Evolutionary conservation across 192 early-diverging fungal genomes (phyloP), one percentile per base, ranked within the genome.

Genomic region (Dissophora globulifera): DNA sequence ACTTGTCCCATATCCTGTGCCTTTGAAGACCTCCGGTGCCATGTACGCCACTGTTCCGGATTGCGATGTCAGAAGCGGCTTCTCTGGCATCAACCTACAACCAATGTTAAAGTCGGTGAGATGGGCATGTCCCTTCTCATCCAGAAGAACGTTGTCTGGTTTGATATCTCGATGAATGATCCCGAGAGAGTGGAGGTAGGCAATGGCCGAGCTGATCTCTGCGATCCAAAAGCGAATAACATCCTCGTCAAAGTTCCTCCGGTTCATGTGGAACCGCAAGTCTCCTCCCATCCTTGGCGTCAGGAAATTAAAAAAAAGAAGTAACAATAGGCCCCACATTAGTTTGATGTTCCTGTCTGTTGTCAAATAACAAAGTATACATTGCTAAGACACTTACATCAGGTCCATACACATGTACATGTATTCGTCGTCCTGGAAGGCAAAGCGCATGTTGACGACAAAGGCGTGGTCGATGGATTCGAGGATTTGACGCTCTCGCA

Each of bases 61-160:
- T 5, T 90, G 89, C n/a, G 93, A 92, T 6, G 87, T 93, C 51
- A 97, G 79, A 19, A 67, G 13, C 22, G 86, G 84, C 30, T 85
- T 88, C 17, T 90, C 90, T 30, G 64, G 69, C 29, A 74, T 82
- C 32, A 82, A 54, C 22, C 89, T 84, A 13, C 92, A 92, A 11
- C 96, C 94, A 76, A 97, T 95, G 82, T 98, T 98, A 67, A 98
- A 98, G 74, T 98, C 97, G 20, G 94, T 95, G 78, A 98, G 67
- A 55, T 93, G 92, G 25, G 90, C 93, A 74, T 98, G 95, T 17
- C 96, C 96, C 11, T 79, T 64, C 38, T 83, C 83, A 66, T 92
- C 90, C 62, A 93, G 62, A 23, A 93, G 79, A 6, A 93, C 84
- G 69, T 98, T 97, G 64, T 97, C 93, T 0, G 97, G 97, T 80